Conservation (phyloP, 257 asterid genomes). For the Solanum chilense region DNA sequence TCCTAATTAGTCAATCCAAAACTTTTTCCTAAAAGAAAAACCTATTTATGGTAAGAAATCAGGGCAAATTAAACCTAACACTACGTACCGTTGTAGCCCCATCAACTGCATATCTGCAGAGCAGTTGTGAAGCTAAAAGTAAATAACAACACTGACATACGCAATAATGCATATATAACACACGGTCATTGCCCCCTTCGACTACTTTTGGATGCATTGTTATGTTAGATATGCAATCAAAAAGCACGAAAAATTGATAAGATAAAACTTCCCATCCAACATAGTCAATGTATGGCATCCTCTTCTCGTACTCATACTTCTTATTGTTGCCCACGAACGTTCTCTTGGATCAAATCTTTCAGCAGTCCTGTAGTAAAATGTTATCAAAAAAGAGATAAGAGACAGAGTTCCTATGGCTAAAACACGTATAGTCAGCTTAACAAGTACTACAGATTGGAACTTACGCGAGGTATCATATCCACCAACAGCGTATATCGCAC, state of each 20-base stretch:
- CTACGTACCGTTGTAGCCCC: slow-evolving; percentile 51
- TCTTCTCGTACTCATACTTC: slow-evolving; percentile 44
- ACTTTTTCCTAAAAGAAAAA: too few relatives aligned
- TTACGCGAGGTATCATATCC: slow-evolving; percentile 74
- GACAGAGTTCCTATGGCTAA: not conserved
- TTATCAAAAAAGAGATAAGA: not conserved
- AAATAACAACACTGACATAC: not conserved
- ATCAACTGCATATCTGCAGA: slow-evolving; percentile 59
- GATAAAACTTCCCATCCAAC: slow-evolving; percentile 67
- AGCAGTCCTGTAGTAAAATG: slow-evolving; percentile 40
- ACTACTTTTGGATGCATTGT: not conserved
- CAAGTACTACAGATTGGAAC: slow-evolving; percentile 1
- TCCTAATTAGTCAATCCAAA: too few relatives aligned
- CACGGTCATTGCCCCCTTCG: not conserved
- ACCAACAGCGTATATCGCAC: slow-evolving; percentile 71
- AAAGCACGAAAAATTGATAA: not conserved
- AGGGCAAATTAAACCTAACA: too few relatives aligned
- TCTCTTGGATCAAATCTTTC: slow-evolving; percentile 92
- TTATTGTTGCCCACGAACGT: slow-evolving; percentile 55
- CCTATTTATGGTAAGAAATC: too few relatives aligned
- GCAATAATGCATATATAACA: not conserved
- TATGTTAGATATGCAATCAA: not conserved
- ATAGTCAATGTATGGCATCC: slow-evolving; percentile 61
- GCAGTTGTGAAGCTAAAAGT: not conserved
- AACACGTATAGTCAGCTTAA: not conserved